These are phyloP conservation scores for Globisporangium sylvaticum DNA, from an alignment of 352 stramenopile species.

Conservation along the genomic window DNA sequence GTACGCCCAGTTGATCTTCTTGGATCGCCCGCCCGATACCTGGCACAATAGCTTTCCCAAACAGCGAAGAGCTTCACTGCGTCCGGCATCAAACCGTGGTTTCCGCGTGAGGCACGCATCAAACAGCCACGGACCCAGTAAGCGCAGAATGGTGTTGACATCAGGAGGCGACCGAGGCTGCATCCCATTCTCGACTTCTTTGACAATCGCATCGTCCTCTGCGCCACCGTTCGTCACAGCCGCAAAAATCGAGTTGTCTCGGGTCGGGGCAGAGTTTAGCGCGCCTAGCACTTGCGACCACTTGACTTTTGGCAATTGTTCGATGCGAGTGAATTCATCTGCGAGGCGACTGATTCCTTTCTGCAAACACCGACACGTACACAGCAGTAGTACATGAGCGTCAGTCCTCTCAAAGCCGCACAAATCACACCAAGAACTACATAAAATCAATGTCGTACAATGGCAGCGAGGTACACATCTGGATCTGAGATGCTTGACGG, in stretches of 20 bases:
- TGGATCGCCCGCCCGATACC: slow-evolving; percentile 64
- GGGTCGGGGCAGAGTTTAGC: slow-evolving; percentile 45
- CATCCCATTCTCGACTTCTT: slow-evolving; percentile 21
- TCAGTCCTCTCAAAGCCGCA: neutral
- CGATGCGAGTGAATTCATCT: slow-evolving; percentile 67
- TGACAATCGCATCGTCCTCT: slow-evolving; percentile 18
- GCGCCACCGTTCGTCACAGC: slow-evolving; percentile 36
- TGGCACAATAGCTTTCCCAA: slow-evolving; percentile 72
- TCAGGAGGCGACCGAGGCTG: slow-evolving; percentile 69
- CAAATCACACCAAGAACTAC: neutral
- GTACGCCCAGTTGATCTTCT: slow-evolving; percentile 81
- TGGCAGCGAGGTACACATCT: slow-evolving; percentile 78
- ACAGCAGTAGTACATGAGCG: neutral
- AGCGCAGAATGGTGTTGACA: slow-evolving; percentile 76
- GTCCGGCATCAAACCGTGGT: slow-evolving; percentile 58
- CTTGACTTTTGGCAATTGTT: slow-evolving; percentile 64
- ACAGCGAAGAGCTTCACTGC: slow-evolving; percentile 73
- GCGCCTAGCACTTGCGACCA: slow-evolving; percentile 72
- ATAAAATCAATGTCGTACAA: slow-evolving; percentile 28
- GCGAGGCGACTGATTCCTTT: slow-evolving; percentile 79
- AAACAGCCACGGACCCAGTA: slow-evolving; percentile 84
- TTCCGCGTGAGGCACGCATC: slow-evolving; percentile 78
- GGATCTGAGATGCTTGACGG: slow-evolving; percentile 76
- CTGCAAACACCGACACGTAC: slow-evolving; percentile 16
- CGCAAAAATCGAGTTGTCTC: slow-evolving; percentile 41